Evolutionary conservation across 164 flowering plant genomes (phyloP).

Genomic region (Berberis thunbergii): DNA sequence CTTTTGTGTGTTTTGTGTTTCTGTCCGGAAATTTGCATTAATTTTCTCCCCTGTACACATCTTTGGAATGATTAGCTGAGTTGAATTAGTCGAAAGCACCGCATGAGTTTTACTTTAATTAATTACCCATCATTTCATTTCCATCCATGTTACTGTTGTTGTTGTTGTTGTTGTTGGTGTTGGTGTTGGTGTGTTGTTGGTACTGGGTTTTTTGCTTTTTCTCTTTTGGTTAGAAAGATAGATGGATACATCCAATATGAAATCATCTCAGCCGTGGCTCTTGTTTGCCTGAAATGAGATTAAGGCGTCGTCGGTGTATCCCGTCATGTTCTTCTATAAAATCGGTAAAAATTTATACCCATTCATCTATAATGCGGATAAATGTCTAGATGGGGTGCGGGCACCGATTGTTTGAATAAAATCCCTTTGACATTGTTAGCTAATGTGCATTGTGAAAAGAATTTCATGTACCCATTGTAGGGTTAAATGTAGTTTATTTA

Average conservation of each 20-base stretch:
- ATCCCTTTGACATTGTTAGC: too few relatives aligned
- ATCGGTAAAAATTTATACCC: slow-evolving; percentile 24
- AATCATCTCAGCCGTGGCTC: slow-evolving; percentile 5
- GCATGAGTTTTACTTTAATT: too few relatives aligned
- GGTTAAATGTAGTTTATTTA: too few relatives aligned
- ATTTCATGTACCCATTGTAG: too few relatives aligned
- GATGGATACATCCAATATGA: background rate
- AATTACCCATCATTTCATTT: too few relatives aligned
- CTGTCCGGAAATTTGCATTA: too few relatives aligned
- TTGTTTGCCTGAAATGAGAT: slow-evolving; percentile 40
- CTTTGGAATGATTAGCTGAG: too few relatives aligned
- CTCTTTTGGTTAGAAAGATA: background rate
- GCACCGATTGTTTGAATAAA: background rate
- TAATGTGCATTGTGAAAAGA: too few relatives aligned
- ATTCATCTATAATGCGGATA: background rate
- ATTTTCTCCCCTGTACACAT: too few relatives aligned
- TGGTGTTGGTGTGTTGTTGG: background rate
- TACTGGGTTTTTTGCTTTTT: background rate
- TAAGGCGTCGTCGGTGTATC: slow-evolving; percentile 52
- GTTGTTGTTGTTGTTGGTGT: background rate
- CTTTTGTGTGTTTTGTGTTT: too few relatives aligned
- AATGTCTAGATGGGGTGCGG: background rate
- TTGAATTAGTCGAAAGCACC: too few relatives aligned
- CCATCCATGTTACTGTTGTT: too few relatives aligned
- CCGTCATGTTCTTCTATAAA: slow-evolving; percentile 57